These are phyloP conservation scores for Umbilicaria muhlenbergii DNA, from an alignment of 495 filamentous ascomycete genomes.

Conservation along the genomic window DNA sequence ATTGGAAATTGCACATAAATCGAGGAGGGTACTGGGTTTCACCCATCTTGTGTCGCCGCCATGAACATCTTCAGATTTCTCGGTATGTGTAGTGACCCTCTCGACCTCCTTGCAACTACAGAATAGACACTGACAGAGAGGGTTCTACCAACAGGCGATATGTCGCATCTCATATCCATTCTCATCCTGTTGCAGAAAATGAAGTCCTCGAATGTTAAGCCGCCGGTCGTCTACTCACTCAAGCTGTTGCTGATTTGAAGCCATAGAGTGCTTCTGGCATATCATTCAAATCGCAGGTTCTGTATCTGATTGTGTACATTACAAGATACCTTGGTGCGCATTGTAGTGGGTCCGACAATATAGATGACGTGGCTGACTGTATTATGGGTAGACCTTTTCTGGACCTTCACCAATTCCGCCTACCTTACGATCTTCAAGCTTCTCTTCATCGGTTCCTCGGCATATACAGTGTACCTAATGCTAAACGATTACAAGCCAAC, in stretches of 20 bases:
- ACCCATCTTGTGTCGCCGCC: conserved; percentile 9
- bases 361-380: too few species aligned
- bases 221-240: not conserved
- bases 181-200: conserved; percentile 94
- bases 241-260: conserved; percentile 1
- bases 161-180: conserved; percentile 90
- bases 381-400: conserved; percentile 56
- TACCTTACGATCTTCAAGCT: conserved; percentile 95
- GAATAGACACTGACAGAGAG: conserved; percentile 1
- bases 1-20: not conserved
- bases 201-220: conserved; percentile 65
- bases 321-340: conserved; percentile 74
- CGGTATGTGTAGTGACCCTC: conserved; percentile 31
- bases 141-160: conserved; percentile 47
- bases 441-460: conserved; percentile 76
- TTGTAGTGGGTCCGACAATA: not conserved
- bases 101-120: conserved; percentile 2
- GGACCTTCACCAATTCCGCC: conserved; percentile 58
- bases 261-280: conserved; percentile 84
- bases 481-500: conserved; percentile 89
- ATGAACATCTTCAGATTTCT: conserved; percentile 88
- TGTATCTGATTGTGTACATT: conserved; percentile 86
- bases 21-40: not conserved
- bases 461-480: conserved; percentile 95
- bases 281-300: conserved; percentile 92